phyloP scores from a whole-genome alignment of 345 rosid genomes.

The Melaleuca quinquenervia region DNA sequence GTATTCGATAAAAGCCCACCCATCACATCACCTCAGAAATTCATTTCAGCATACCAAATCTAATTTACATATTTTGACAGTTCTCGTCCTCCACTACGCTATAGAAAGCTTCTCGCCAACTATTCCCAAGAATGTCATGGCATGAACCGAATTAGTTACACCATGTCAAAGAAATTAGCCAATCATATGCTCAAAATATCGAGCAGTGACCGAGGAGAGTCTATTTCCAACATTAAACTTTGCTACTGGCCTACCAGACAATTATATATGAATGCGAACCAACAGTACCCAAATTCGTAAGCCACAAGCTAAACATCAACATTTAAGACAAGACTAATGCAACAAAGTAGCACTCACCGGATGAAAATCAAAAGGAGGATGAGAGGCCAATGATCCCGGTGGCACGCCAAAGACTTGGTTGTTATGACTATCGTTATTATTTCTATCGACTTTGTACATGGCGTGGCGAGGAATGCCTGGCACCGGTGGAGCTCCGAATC shows the following conservation, averaged over 20 bases:
- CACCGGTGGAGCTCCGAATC: conserved; percentile 42
- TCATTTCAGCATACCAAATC: too few species aligned
- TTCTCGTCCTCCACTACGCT: background rate
- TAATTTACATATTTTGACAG: too few species aligned
- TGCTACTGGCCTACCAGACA: background rate
- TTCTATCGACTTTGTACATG: conserved; percentile 32
- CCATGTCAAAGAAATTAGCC: background rate
- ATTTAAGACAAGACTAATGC: background rate
- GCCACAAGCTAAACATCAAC: background rate
- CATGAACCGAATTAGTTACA: background rate
- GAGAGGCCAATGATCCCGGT: conserved; percentile 31
- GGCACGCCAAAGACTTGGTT: conserved; percentile 23
- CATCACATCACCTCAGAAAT: background rate
- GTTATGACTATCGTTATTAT: background rate
- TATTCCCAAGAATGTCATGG: background rate
- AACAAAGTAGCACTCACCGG: conserved; percentile 38
- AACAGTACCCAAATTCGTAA: background rate
- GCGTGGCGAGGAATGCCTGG: conserved; percentile 43
- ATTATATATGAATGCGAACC: background rate
- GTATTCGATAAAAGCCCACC: background rate
- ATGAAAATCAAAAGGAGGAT: conserved; percentile 37
- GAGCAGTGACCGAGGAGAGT: background rate
- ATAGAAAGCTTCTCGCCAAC: background rate
- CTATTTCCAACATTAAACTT: background rate
- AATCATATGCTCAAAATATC: background rate